Evolutionary conservation across 805 yeast genomes (phyloP), one percentile per base, ranked within the genome.

Genomic region (Kodamaea sagamina): DNA sequence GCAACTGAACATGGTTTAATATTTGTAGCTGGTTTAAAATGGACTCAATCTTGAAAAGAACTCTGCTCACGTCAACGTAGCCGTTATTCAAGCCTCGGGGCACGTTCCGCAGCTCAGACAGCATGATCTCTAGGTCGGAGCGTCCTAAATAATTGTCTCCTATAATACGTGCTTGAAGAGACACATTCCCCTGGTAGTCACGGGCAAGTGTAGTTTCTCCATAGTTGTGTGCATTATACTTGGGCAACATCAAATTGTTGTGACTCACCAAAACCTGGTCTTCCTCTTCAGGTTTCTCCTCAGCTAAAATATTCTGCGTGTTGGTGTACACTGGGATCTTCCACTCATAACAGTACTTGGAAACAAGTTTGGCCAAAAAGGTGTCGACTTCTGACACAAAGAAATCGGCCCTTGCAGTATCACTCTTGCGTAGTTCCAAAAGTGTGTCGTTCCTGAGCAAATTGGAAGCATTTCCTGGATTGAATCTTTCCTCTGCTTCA

Each of bases 11-110:
- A 42, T 47, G 62, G 44, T 50, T 59, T 44, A 72, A 41, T 0
- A 73, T 42, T 47, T 73, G 78, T 40, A 68, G 57, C 51, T 71
- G 72, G 51, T 69, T 65, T 27, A 65, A 29, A 29, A 29, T 29
- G 11, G 19, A 13, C 11, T 29, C 34, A n/a, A 29, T 17, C 17
- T 29, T 29, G 11, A 12, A 29, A 4, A 29, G 18, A 3, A 29
- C 19, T 4, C 34, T 10, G 7, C 34, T 29, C 6, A 41, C 11
- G 18, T 41, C 44, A 12, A 41, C 44, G 40, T 46, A 55, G 6
- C 74, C 77, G 17, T 46, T 24, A 1, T 47, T 39, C 11, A 67
- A 39, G 0, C 76, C 75, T 4, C 49, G 40, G 4, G 64, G 51
- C 4, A 58, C 45, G 41, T 61, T 50, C 16, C 47, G 47, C 4